phyloP scores from a whole-genome alignment of 192 early-diverging fungal species.

The Phlyctochytrium bullatum region DNA sequence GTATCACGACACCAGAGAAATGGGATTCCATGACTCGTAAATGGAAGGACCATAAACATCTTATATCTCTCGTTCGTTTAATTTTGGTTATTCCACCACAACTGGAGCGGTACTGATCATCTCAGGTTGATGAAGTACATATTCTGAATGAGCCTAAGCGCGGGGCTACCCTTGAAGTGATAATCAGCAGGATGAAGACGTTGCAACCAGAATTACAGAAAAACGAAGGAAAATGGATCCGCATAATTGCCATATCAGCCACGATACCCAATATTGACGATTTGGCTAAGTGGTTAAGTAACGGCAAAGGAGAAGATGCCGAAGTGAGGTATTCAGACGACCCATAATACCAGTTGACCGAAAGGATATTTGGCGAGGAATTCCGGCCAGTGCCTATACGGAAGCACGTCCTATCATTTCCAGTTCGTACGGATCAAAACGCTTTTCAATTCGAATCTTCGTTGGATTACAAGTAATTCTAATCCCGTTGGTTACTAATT shows the following conservation, averaged over 20 bases:
- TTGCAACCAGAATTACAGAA: conserved; percentile 33
- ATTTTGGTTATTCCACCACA: conserved; percentile 29
- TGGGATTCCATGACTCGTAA: conserved; percentile 71
- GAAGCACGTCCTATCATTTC: conserved; percentile 52
- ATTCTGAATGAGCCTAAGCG: conserved; percentile 58
- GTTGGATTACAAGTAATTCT: conserved; percentile 49
- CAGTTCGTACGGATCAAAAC: conserved; percentile 8
- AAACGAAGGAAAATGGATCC: conserved; percentile 15
- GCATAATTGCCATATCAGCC: conserved; percentile 65
- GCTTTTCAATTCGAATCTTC: conserved; percentile 55
- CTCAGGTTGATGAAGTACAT: conserved; percentile 77
- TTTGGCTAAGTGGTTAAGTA: conserved; percentile 63
- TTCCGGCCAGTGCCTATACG: conserved; percentile 61
- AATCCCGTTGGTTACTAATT: neutral
- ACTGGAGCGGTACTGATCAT: neutral
- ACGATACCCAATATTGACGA: conserved; percentile 70
- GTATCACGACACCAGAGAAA: conserved; percentile 76
- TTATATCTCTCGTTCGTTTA: conserved; percentile 33
- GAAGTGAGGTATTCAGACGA: conserved; percentile 21
- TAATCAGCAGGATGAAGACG: conserved; percentile 51
- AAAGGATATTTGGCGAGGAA: conserved; percentile 68
- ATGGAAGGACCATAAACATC: conserved; percentile 30
- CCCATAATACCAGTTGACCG: too few species aligned
- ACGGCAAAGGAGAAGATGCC: conserved; percentile 13
- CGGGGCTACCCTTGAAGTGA: conserved; percentile 71